Evolutionary conservation across 1,284 basidiomycete genomes (phyloP), one percentile per base, ranked within the genome.

Genomic region (Porogramme epimiltina): DNA sequence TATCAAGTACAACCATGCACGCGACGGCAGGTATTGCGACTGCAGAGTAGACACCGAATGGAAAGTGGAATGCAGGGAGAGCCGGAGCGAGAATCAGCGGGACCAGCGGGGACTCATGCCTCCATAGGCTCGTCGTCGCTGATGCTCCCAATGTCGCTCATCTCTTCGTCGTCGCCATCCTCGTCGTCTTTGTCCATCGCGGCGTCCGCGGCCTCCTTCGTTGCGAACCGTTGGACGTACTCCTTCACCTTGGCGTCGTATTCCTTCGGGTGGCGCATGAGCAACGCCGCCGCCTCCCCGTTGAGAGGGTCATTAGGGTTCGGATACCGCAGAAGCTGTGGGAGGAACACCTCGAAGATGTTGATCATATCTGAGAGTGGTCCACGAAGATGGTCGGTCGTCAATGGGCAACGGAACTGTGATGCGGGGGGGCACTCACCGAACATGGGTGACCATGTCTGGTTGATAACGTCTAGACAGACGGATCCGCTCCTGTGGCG

Each of bases 361-460:
- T 99, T 99, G 77, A 98, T 93, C 88, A 98, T 95, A 74, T 98
- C 96, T 95, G 64, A n/a, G n/a, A n/a, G n/a, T n/a, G n/a, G n/a
- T n/a, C n/a, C n/a, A n/a, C n/a, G n/a, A n/a, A n/a, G n/a, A n/a
- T n/a, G n/a, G n/a, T n/a, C n/a, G n/a, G n/a, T n/a, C n/a, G n/a
- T n/a, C n/a, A n/a, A n/a, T n/a, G n/a, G n/a, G n/a, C n/a, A n/a
- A n/a, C n/a, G n/a, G n/a, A n/a, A n/a, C n/a, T n/a, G n/a, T n/a
- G n/a, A 10, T 11, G 19, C 20, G 15, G 2, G 16, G 20, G 26
- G 38, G 52, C 22, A 63, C 81, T 54, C 69, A 94, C 93, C 93
- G 69, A 96, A 98, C 95, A 98, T 98, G 2, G 95, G 95, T 28
- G 95, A 97, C 95, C 95, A 98, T n/a, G 95, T 97, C 74, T 96